phyloP scores from a whole-genome alignment of 805 yeast species.

The Wickerhamiella galacta region DNA sequence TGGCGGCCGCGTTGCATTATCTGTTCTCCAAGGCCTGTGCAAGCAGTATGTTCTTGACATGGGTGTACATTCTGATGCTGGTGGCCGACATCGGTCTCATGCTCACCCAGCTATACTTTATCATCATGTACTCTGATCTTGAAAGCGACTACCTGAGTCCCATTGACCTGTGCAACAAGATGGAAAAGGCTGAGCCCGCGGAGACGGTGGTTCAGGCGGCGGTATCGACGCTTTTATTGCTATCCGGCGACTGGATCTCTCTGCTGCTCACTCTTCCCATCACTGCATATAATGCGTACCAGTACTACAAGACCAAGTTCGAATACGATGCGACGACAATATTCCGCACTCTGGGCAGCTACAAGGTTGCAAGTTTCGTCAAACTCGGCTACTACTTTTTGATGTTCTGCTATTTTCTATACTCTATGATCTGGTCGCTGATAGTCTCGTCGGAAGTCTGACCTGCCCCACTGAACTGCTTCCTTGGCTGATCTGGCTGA shows the following conservation, averaged over 20 bases:
- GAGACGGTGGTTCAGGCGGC: constrained; percentile 68
- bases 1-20: too few relatives aligned
- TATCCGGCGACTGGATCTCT: constrained; percentile 87
- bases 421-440: constrained; percentile 56
- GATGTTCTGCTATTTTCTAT: constrained; percentile 88
- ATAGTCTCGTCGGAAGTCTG: constrained; percentile 12
- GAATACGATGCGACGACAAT: constrained; percentile 93
- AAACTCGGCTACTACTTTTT: constrained; percentile 82
- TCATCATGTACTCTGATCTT: constrained; percentile 13
- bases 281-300: constrained; percentile 67
- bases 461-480: too few relatives aligned
- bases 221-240: constrained; percentile 49
- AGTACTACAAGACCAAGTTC: constrained; percentile 63
- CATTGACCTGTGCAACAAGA: constrained; percentile 82
- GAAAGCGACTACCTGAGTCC: constrained; percentile 93
- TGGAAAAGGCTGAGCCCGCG: constrained; percentile 47
- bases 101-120: constrained; percentile 15
- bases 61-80: constrained; percentile 12
- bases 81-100: constrained; percentile 13
- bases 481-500: too few relatives aligned
- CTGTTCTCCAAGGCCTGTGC: too few relatives aligned
- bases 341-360: constrained; percentile 81
- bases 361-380: constrained; percentile 80
- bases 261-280: constrained; percentile 72
- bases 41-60: too few relatives aligned